Percentiles rank a stretch among this genome's conserved stretches.
These are phyloP conservation scores for Isochrysis galbana DNA, from an alignment of 78 protist species.

Conservation along the genomic window DNA sequence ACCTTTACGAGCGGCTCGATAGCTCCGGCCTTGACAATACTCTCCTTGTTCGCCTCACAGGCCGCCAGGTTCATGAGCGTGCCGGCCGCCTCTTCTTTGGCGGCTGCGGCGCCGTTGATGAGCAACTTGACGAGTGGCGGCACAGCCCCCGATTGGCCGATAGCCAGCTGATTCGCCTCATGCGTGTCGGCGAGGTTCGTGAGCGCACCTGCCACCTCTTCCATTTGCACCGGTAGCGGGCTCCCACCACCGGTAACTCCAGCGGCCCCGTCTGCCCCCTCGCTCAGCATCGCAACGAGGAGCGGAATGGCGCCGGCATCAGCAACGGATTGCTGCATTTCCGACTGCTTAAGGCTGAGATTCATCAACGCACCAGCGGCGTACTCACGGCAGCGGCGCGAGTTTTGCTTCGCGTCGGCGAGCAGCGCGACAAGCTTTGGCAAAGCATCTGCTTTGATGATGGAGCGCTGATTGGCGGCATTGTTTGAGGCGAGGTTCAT, in stretches of 20 bases:
- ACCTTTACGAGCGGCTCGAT: no score
- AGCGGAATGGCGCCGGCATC: slow-evolving; percentile 11
- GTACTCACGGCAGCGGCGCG: not conserved
- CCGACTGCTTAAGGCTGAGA: not conserved
- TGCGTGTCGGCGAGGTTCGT: slow-evolving; percentile 11
- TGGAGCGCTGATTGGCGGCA: not conserved
- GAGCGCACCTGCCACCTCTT: slow-evolving; percentile 17
- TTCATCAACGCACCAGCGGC: slow-evolving; percentile 15
- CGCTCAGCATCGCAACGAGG: not conserved
- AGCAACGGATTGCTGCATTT: not conserved
- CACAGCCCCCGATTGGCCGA: not conserved
- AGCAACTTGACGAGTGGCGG: not conserved
- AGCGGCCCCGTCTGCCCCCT: no score
- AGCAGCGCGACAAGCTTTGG: not conserved
- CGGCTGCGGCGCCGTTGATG: not conserved
- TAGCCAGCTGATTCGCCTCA: not conserved
- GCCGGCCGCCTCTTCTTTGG: slow-evolving; percentile 10
- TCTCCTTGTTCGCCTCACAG: not conserved
- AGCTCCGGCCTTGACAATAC: not conserved
- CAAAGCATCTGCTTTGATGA: not conserved
- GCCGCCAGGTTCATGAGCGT: not conserved
- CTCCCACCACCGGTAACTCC: no score
- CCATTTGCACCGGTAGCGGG: no score
- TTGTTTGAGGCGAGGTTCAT: slow-evolving; percentile 22
- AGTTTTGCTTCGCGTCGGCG: not conserved